These are phyloP conservation scores for Chrysosphaeria jannelii DNA, from an alignment of 2,329 filamentous ascomycete genomes.

Conservation along the genomic window DNA sequence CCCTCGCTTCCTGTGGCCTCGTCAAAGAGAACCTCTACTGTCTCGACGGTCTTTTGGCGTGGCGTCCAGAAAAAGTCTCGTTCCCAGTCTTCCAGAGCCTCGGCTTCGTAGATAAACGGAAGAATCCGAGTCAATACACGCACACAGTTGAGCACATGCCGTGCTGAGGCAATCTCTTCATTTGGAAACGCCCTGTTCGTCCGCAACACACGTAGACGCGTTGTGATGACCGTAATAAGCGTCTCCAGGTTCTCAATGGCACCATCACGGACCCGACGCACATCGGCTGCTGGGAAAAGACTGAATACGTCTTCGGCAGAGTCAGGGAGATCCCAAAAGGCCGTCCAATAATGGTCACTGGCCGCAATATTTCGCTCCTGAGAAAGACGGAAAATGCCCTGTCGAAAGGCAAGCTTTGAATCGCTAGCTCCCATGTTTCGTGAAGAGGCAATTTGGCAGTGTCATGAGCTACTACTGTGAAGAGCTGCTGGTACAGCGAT, in stretches of 20 bases:
- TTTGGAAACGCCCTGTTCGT: slow-evolving; percentile 82
- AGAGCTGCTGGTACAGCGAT: no score
- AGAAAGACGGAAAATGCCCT: slow-evolving; percentile 90
- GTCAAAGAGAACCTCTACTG: slow-evolving; percentile 63
- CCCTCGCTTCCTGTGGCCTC: slow-evolving; percentile 20
- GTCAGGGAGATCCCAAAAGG: slow-evolving; percentile 96
- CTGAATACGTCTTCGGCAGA: slow-evolving; percentile 91
- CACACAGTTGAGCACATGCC: slow-evolving; percentile 84
- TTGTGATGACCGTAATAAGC: slow-evolving; percentile 55
- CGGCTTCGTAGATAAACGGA: slow-evolving; percentile 76
- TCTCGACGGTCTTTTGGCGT: slow-evolving; percentile 40
- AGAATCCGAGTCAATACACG: slow-evolving; percentile 68
- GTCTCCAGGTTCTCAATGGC: slow-evolving; percentile 75
- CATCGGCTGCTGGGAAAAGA: slow-evolving; percentile 67
- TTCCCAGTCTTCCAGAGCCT: slow-evolving; percentile 60
- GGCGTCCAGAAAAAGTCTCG: slow-evolving; percentile 75
- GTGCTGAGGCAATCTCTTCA: slow-evolving; percentile 52
- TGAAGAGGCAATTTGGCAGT: no score
- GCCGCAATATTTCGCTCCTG: slow-evolving; percentile 67
- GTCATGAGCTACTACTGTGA: no score
- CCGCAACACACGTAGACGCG: slow-evolving; percentile 50
- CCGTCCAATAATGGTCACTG: slow-evolving; percentile 78
- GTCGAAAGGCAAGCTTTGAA: slow-evolving; percentile 95
- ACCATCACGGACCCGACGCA: slow-evolving; percentile 61
- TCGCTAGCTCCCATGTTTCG: slow-evolving; percentile 95